phyloP scores from a whole-genome alignment of 1,139 yeast species.

The Taphrina communis region DNA sequence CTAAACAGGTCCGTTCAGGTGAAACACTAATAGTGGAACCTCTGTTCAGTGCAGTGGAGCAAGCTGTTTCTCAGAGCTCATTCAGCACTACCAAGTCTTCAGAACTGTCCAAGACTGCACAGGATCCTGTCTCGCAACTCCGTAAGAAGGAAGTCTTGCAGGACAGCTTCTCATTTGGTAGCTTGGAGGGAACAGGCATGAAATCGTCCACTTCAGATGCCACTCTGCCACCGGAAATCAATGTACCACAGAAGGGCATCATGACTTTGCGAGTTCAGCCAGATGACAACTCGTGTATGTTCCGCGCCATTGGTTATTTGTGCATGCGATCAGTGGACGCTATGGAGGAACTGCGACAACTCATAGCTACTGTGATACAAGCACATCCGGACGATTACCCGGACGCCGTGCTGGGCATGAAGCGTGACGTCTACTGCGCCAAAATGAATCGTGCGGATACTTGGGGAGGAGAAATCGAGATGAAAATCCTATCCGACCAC shows the following conservation, averaged over 20 bases:
- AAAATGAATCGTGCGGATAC: constrained; percentile 70
- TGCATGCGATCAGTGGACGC: constrained; percentile 46
- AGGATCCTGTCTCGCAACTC: not conserved
- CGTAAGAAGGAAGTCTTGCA: constrained; percentile 22
- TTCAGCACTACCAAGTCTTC: not conserved
- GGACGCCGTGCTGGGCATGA: constrained; percentile 66
- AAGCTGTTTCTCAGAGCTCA: not conserved
- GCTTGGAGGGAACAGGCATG: not conserved
- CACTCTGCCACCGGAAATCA: constrained; percentile 22
- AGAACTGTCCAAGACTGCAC: not conserved
- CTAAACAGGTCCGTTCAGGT: constrained; percentile 61
- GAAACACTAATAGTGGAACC: constrained; percentile 60
- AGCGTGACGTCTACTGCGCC: constrained; percentile 59
- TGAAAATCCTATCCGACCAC: constrained; percentile 66
- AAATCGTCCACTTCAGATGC: not conserved
- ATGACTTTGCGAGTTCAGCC: constrained; percentile 66
- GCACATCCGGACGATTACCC: constrained; percentile 59
- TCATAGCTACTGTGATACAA: constrained; percentile 58
- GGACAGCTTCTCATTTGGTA: constrained; percentile 10
- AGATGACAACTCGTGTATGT: constrained; percentile 81
- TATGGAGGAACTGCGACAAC: constrained; percentile 56
- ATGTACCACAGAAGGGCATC: constrained; percentile 45
- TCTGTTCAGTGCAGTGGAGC: not conserved
- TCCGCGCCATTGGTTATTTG: constrained; percentile 66
- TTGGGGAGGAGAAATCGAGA: constrained; percentile 90